A percentile compares a stretch with the other conserved stretches of the same genome.
Evolutionary conservation across 2,329 filamentous ascomycete species (phyloP).

Genomic region (Microcyclospora pomicola): DNA sequence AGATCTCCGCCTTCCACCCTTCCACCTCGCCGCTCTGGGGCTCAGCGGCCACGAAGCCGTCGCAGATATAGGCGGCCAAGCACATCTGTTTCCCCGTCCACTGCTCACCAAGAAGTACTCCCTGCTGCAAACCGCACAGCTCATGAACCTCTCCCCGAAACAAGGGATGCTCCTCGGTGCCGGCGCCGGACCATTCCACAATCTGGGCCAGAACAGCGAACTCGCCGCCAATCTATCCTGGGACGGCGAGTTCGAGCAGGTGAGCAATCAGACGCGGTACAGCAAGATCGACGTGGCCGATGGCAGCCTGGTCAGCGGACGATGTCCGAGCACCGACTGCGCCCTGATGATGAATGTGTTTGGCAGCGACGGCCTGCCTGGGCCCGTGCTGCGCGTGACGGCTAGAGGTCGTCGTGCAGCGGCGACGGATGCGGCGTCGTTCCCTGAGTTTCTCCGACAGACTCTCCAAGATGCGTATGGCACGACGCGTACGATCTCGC

Average conservation of each 20-base stretch:
- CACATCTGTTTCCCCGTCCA: constrained; percentile 18
- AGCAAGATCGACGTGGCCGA: constrained; percentile 30
- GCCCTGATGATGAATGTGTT: constrained; percentile 21
- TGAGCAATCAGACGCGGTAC: constrained; percentile 14
- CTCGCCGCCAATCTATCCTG: constrained; percentile 18
- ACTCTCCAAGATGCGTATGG: constrained; percentile 12
- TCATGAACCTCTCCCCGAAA: constrained; percentile 13
- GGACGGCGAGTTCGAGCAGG: constrained; percentile 9
- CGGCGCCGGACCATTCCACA: constrained; percentile 18
- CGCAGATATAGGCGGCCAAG: constrained; percentile 20
- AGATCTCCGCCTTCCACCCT: constrained; percentile 15
- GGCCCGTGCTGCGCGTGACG: constrained; percentile 17
- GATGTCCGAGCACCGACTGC: constrained; percentile 13
- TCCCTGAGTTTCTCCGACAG: constrained; percentile 16
- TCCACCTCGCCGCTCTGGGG: constrained; percentile 15
- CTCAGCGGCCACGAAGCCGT: constrained; percentile 15
- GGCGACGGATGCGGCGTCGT: constrained; percentile 12
- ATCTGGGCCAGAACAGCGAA: constrained; percentile 16
- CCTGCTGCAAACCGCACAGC: constrained; percentile 12
- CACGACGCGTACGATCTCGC: constrained; percentile 10
- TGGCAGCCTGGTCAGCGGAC: constrained; percentile 12
- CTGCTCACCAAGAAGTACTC: constrained; percentile 18
- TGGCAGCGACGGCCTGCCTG: constrained; percentile 12
- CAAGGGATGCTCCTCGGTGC: constrained; percentile 16
- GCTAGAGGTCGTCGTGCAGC: constrained; percentile 12